Conservation (phyloP, 2,329 filamentous ascomycete genomes). For the Aureobasidium subglaciale region DNA sequence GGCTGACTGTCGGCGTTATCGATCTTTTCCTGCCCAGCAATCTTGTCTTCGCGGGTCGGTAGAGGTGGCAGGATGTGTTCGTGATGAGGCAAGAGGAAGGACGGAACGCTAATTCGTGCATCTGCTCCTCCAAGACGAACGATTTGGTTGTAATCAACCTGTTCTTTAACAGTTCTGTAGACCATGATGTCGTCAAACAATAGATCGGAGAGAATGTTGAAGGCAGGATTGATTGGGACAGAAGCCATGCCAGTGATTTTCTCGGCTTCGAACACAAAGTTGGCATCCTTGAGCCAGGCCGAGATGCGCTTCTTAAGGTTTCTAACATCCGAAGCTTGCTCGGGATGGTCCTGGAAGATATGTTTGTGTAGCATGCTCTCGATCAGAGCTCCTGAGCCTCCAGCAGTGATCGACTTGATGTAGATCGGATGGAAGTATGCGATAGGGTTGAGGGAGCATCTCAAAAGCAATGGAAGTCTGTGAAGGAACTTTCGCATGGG, state of each 20-base stretch:
- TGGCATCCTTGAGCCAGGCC: slow-evolving; percentile 45
- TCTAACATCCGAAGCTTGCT: slow-evolving; percentile 38
- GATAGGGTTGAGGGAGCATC: slow-evolving; percentile 42
- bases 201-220: slow-evolving; percentile 42
- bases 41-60: slow-evolving; percentile 29
- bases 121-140: slow-evolving; percentile 46
- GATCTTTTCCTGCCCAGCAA: slow-evolving; percentile 32
- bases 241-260: slow-evolving; percentile 39
- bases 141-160: slow-evolving; percentile 41
- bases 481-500: slow-evolving; percentile 39
- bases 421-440: slow-evolving; percentile 47
- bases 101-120: slow-evolving; percentile 42
- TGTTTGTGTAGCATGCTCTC: slow-evolving; percentile 40
- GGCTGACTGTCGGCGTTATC: slow-evolving; percentile 39
- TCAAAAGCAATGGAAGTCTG: slow-evolving; percentile 43
- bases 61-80: slow-evolving; percentile 44
- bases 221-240: slow-evolving; percentile 43
- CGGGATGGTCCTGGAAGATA: slow-evolving; percentile 44
- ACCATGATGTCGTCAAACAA: slow-evolving; percentile 44
- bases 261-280: slow-evolving; percentile 45
- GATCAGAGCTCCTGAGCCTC: slow-evolving; percentile 46
- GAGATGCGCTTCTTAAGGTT: slow-evolving; percentile 41
- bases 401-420: slow-evolving; percentile 44
- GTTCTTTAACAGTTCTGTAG: slow-evolving; percentile 40
- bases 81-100: slow-evolving; percentile 47